phyloP scores from a whole-genome alignment of 2,329 filamentous ascomycete genomes.

The Fusarium vanettenii region DNA sequence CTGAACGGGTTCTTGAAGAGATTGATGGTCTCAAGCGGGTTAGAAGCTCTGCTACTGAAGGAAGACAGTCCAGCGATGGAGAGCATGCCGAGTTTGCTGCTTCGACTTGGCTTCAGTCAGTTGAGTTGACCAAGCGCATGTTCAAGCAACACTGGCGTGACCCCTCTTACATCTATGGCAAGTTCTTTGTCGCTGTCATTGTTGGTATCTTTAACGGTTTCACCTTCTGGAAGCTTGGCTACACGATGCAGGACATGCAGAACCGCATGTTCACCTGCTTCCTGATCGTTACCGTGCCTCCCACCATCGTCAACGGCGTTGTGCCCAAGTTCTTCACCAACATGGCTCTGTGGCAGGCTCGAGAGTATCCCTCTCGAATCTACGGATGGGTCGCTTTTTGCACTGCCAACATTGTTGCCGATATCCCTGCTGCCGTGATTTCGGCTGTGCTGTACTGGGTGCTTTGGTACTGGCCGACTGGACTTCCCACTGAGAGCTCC shows the following conservation, averaged over 20 bases:
- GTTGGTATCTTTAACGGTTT: constrained; percentile 84
- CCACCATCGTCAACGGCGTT: constrained; percentile 78
- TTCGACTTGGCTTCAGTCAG: constrained; percentile 70
- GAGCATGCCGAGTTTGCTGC: constrained; percentile 72
- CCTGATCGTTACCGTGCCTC: constrained; percentile 70
- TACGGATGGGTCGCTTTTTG: constrained; percentile 84
- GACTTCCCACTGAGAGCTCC: constrained; percentile 72
- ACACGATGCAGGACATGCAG: constrained; percentile 76
- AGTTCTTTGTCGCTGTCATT: constrained; percentile 77
- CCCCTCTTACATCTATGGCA: constrained; percentile 80
- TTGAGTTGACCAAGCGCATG: constrained; percentile 74
- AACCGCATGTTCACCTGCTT: constrained; percentile 82
- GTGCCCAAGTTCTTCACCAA: constrained; percentile 84
- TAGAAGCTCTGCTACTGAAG: constrained; percentile 31
- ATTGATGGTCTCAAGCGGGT: constrained; percentile 56
- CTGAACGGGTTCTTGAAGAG: constrained; percentile 68
- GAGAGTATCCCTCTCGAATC: constrained; percentile 79
- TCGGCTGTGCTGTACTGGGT: constrained; percentile 75
- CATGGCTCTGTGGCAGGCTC: constrained; percentile 77
- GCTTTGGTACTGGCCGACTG: constrained; percentile 82
- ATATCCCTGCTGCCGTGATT: constrained; percentile 77
- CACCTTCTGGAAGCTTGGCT: constrained; percentile 78
- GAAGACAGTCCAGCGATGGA: background rate
- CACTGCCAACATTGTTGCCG: constrained; percentile 77
- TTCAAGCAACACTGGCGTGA: constrained; percentile 82